phyloP scores from a whole-genome alignment of 1,284 basidiomycete genomes.

The Irpex rosettiformis region DNA sequence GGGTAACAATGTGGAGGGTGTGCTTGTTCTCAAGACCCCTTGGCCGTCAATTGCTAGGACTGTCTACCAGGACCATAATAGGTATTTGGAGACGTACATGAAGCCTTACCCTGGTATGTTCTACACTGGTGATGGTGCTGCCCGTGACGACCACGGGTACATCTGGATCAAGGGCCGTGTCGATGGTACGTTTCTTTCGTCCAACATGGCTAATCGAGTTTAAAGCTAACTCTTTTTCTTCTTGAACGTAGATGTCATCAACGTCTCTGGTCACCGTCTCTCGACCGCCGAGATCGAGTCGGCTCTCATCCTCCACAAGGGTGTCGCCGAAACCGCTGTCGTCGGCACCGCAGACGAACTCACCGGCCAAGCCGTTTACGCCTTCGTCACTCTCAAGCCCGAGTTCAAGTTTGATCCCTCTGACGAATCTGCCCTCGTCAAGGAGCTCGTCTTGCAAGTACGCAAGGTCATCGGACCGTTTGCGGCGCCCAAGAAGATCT shows the following conservation, averaged over 20 bases:
- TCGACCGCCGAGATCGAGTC: constrained; percentile 98
- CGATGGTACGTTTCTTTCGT: constrained; percentile 66
- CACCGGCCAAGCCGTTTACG: constrained; percentile 84
- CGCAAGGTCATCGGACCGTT: constrained; percentile 96
- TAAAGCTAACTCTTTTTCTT: too few relatives aligned
- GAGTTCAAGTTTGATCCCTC: constrained; percentile 76
- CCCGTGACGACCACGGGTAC: constrained; percentile 93
- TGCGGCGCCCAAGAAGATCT: constrained; percentile 91
- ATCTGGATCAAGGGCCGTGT: constrained; percentile 98
- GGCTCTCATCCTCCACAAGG: constrained; percentile 90
- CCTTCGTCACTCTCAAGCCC: constrained; percentile 75
- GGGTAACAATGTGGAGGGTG: constrained; percentile 89
- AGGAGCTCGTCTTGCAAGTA: constrained; percentile 93
- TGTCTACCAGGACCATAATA: constrained; percentile 87
- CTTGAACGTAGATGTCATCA: constrained; percentile 92
- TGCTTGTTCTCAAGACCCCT: constrained; percentile 81
- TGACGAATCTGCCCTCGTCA: constrained; percentile 71
- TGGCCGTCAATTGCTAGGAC: constrained; percentile 98
- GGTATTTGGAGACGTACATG: constrained; percentile 89
- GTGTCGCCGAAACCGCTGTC: constrained; percentile 90
- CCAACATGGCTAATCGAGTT: too few relatives aligned
- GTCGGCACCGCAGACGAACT: constrained; percentile 88
- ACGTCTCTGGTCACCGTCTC: constrained; percentile 94
- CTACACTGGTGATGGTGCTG: constrained; percentile 97
- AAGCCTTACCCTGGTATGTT: constrained; percentile 86